Evolutionary conservation across 129 eudicot genomes (phyloP), one percentile per base, ranked within the genome.

Genomic region (Kitagawia praeruptora): DNA sequence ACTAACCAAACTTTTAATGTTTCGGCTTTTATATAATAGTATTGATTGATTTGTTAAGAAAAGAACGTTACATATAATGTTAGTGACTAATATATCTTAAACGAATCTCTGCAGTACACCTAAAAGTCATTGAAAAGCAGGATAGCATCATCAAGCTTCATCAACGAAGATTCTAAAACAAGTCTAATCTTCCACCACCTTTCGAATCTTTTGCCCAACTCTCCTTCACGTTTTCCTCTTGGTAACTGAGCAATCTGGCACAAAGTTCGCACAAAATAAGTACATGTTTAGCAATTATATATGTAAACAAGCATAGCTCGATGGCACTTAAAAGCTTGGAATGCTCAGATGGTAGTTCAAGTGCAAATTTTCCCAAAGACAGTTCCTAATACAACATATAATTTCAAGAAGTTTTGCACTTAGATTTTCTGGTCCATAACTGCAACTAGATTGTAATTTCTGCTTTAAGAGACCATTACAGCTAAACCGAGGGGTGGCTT

Each of bases 141-240:
- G 75, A 89, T 70, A 19, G 96, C 91, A 76, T 88, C 96, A 72
- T 93, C 98, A 64, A 93, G 91, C 87, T 89, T 85, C 90, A 89
- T 78, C 40, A 91, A 77, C 15, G 93, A 89, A 48, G 93, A 78
- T 73, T 89, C 97, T 74, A 91, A 77, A 70, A 89, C 90, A 83
- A 76, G 72, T 83, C 83, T 82, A 38, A 84, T 87, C 54, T 77
- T 87, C 42, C 38, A 70, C 19, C 83, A 51, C 80, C 56, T 85
- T 78, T 77, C 81, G 64, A 64, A 82, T 79, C 78, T 84, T 54
- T 83, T 80, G 45, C 4, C 66, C 77, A 77, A 67, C 8, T 91
- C 92, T 25, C 91, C 92, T 16, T 45, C 58, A n/a, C 78, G 84
- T 85, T 87, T 87, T 9, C 86, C 96, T 77, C 72, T 86, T 31